These are phyloP conservation scores for Plectranthus barbatus DNA, from an alignment of 257 asterid genomes.

Conservation along the genomic window DNA sequence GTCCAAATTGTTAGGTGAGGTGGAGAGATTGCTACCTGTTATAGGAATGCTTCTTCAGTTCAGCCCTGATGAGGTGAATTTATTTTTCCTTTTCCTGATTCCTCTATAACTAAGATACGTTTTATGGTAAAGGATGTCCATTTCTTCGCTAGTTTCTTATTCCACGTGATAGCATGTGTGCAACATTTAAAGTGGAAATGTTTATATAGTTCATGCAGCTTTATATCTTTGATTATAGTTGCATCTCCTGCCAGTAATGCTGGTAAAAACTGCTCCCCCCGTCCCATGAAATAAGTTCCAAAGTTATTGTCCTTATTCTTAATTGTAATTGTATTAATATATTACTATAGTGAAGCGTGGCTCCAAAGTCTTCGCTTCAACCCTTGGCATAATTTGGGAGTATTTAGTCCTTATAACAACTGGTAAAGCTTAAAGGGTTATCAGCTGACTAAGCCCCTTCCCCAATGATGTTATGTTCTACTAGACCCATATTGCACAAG, in stretches of 20 bases:
- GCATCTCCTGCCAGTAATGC: background rate
- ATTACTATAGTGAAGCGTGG: background rate
- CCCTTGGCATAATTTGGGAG: background rate
- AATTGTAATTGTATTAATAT: too few relatives aligned
- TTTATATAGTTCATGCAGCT: background rate
- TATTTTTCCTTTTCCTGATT: background rate
- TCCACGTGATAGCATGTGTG: background rate
- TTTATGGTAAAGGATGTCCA: background rate
- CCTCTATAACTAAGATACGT: background rate
- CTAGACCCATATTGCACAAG: too few relatives aligned
- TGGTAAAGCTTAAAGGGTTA: background rate
- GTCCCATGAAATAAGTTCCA: too few relatives aligned
- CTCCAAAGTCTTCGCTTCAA: too few relatives aligned
- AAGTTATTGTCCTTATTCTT: too few relatives aligned
- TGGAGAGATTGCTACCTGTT: conserved; percentile 91
- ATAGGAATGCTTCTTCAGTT: conserved; percentile 96
- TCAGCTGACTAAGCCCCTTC: too few relatives aligned
- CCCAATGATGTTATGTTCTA: too few relatives aligned
- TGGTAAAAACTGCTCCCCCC: background rate
- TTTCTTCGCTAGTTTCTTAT: conserved; percentile 1
- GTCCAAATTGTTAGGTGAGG: conserved; percentile 63
- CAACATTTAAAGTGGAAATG: background rate
- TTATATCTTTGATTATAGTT: too few relatives aligned
- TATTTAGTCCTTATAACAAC: background rate
- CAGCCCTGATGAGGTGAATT: conserved; percentile 92